Evolutionary conservation across 192 early-diverging fungal species (phyloP).

Genomic region (Martensiomyces pterosporus): DNA sequence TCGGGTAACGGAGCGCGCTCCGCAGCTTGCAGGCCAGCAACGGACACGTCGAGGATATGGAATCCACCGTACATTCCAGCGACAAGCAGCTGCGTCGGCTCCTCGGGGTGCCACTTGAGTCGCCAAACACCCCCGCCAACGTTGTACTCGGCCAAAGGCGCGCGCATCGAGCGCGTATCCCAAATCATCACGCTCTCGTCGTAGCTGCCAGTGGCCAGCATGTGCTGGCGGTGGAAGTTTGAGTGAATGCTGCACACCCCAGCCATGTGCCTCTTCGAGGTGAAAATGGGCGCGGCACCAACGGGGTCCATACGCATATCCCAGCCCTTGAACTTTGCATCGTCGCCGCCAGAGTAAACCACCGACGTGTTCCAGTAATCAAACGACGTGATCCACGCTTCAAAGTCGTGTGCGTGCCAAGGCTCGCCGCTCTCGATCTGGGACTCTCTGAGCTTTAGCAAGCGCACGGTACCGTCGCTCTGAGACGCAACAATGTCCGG

Average conservation of each 20-base stretch:
- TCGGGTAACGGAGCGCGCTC: conserved; percentile 3
- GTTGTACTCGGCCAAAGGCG: conserved; percentile 61
- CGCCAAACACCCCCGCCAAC: conserved; percentile 92
- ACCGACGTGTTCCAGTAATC: conserved; percentile 71
- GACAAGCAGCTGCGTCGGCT: conserved; percentile 58
- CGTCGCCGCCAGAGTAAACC: conserved; percentile 81
- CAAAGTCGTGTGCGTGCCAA: conserved; percentile 85
- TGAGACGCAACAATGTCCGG: conserved; percentile 62
- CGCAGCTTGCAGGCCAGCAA: conserved; percentile 1
- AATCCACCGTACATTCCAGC: conserved; percentile 93
- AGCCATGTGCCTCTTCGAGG: conserved; percentile 69
- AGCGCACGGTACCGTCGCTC: conserved; percentile 67
- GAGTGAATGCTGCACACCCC: conserved; percentile 91
- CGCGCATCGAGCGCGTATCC: conserved; percentile 84
- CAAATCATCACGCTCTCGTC: conserved; percentile 86
- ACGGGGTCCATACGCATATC: conserved; percentile 61
- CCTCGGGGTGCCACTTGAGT: conserved; percentile 87
- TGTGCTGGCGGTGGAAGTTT: conserved; percentile 69
- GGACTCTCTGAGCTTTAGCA: conserved; percentile 52
- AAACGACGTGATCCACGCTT: conserved; percentile 93
- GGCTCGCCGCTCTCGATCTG: conserved; percentile 24
- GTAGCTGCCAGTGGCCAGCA: conserved; percentile 89
- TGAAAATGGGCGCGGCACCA: conserved; percentile 51
- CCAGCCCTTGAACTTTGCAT: conserved; percentile 83
- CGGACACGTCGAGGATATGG: conserved; percentile 64